Percentiles rank a stretch among this genome's conserved stretches.
These are phyloP conservation scores for Saposhnikovia divaricata DNA, from an alignment of 129 eudicot species.

Conservation along the genomic window DNA sequence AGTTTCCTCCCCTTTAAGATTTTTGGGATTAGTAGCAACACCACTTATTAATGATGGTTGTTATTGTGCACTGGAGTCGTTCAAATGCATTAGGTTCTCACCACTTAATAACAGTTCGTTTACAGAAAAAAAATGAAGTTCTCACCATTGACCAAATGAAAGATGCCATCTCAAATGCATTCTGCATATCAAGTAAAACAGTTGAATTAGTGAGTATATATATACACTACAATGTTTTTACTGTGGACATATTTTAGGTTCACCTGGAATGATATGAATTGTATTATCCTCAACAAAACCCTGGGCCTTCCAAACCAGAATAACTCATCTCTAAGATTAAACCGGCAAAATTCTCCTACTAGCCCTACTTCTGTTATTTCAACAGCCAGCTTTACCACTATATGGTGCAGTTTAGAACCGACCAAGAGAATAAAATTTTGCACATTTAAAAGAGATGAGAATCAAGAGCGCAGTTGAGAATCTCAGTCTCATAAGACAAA, in stretches of 20 bases:
- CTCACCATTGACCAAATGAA: slow-evolving; percentile 86
- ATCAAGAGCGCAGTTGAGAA: slow-evolving; percentile 14
- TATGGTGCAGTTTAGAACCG: slow-evolving; percentile 76
- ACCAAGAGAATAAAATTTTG: slow-evolving; percentile 52
- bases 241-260: not conserved
- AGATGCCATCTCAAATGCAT: slow-evolving; percentile 89
- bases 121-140: not conserved
- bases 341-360: slow-evolving; percentile 36
- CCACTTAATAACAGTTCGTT: no score
- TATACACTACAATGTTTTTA: not conserved
- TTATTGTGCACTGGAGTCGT: no score
- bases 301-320: slow-evolving; percentile 91
- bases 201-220: not conserved
- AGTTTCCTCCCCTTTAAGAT: no score
- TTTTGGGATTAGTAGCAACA: no score
- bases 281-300: slow-evolving; percentile 65
- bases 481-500: not conserved
- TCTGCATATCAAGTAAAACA: slow-evolving; percentile 46
- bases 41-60: no score
- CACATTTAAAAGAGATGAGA: slow-evolving; percentile 5
- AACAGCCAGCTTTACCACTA: slow-evolving; percentile 85
- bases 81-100: no score
- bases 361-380: slow-evolving; percentile 61
- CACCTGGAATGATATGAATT: slow-evolving; percentile 87
- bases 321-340: slow-evolving; percentile 80